A percentile compares a stretch with the other conserved stretches of the same genome.
These are phyloP conservation scores for Plantago coronopus DNA, from an alignment of 305 asterid species.

Conservation along the genomic window DNA sequence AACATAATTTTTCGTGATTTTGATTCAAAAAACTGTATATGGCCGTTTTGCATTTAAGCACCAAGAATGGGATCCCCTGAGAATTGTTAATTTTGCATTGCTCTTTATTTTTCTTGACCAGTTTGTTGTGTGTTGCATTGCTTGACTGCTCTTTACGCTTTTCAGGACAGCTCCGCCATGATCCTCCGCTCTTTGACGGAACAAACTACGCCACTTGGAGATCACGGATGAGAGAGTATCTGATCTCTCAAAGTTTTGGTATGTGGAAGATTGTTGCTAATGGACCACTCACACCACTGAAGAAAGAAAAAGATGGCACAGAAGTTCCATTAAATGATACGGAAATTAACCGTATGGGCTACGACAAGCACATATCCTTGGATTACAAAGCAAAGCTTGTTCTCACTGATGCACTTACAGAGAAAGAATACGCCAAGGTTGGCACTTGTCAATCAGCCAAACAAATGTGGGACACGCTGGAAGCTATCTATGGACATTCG, in stretches of 20 bases:
- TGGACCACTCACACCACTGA: neutral
- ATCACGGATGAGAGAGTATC: neutral
- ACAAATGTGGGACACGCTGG: constrained; percentile 6
- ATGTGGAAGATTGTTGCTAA: neutral
- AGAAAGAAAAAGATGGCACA: neutral
- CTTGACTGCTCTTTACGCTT: neutral
- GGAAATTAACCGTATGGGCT: neutral
- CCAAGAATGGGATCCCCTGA: too few species aligned
- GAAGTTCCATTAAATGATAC: neutral
- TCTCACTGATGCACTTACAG: constrained; percentile 3
- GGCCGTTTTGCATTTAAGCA: too few species aligned
- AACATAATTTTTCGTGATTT: too few species aligned
- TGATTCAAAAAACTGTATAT: too few species aligned
- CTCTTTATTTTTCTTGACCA: too few species aligned
- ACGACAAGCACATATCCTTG: neutral
- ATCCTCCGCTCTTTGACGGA: neutral
- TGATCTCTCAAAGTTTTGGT: neutral
- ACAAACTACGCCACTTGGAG: constrained; percentile 7
- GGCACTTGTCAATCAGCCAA: constrained; percentile 9
- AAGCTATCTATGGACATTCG: constrained; percentile 4
- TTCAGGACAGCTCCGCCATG: constrained; percentile 6
- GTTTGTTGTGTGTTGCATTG: neutral
- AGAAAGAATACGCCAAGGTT: neutral
- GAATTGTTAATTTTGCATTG: too few species aligned
- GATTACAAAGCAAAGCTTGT: constrained; percentile 1